Conservation (phyloP, 2,329 filamentous ascomycete genomes). For the Aaosphaeria pasadenensis region DNA sequence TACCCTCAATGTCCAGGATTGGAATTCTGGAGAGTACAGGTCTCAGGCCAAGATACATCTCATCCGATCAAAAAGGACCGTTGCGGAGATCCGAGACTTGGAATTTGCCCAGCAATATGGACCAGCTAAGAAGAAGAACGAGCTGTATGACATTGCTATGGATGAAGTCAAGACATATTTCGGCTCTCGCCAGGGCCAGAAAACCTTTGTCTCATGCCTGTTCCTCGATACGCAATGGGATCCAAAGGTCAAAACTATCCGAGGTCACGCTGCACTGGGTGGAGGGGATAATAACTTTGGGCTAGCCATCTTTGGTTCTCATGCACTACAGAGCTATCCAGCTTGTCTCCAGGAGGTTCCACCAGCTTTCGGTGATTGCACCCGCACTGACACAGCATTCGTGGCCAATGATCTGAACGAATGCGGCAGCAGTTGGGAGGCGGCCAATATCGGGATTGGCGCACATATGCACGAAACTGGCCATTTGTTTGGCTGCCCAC, state of each 20-base stretch:
- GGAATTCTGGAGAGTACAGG: constrained; percentile 68
- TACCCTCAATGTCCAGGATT: constrained; percentile 73
- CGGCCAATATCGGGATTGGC: constrained; percentile 90
- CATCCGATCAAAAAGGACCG: constrained; percentile 77
- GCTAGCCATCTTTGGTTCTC: constrained; percentile 87
- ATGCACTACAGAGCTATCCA: constrained; percentile 88
- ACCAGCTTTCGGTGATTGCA: constrained; percentile 85
- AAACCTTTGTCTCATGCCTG: constrained; percentile 82
- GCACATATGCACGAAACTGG: constrained; percentile 90
- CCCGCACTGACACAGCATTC: constrained; percentile 74
- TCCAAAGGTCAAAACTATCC: constrained; percentile 63
- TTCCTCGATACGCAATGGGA: constrained; percentile 91
- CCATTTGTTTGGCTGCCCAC: constrained; percentile 84
- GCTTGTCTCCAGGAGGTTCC: constrained; percentile 85
- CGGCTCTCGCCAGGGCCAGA: constrained; percentile 69
- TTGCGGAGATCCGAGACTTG: constrained; percentile 77
- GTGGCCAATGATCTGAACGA: constrained; percentile 86
- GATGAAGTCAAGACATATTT: constrained; percentile 79
- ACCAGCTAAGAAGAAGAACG: constrained; percentile 58
- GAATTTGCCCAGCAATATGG: constrained; percentile 69
- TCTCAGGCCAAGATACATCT: constrained; percentile 90
- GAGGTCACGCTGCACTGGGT: constrained; percentile 81
- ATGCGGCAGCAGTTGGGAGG: constrained; percentile 88
- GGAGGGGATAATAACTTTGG: constrained; percentile 71
- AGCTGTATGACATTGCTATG: constrained; percentile 72